Conservation (phyloP, 2,329 filamentous ascomycete genomes). For the Eutypella sp. region DNA sequence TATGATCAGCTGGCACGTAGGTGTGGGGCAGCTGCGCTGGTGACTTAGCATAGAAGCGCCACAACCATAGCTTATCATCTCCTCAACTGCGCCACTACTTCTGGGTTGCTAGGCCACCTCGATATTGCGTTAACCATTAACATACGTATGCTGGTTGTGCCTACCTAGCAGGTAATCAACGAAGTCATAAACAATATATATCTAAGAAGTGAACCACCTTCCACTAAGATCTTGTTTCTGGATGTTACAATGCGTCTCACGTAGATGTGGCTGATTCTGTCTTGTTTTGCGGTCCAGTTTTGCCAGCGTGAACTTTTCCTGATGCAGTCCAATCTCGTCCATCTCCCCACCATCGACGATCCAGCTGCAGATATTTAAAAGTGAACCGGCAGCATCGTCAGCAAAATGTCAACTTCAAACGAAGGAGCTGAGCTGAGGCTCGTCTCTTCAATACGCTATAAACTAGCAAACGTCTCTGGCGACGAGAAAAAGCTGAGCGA, state of each 20-base stretch:
- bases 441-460: constrained; percentile 29
- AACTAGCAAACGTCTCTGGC: constrained; percentile 48
- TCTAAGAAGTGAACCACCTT: too few species aligned
- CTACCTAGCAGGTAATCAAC: too few species aligned
- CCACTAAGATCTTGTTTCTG: too few species aligned
- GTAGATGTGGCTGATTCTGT: too few species aligned
- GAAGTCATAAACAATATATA: too few species aligned
- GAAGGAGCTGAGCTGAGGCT: constrained; percentile 27
- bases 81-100: not conserved
- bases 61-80: not conserved
- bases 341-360: not conserved
- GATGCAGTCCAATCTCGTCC: constrained; percentile 1
- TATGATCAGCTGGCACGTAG: too few species aligned
- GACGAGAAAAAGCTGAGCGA: constrained; percentile 78
- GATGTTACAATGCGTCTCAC: too few species aligned
- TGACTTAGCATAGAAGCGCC: too few species aligned
- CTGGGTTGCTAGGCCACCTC: not conserved
- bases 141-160: not conserved
- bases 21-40: too few species aligned
- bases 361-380: not conserved
- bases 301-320: constrained; percentile 3
- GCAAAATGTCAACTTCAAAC: constrained; percentile 23
- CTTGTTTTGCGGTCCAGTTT: too few species aligned
- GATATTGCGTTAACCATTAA: not conserved
- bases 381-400: not conserved